Evolutionary conservation across 352 stramenopile genomes (phyloP), one percentile per base, ranked within the genome.

Genomic region (Elongisporangium senticosum): DNA sequence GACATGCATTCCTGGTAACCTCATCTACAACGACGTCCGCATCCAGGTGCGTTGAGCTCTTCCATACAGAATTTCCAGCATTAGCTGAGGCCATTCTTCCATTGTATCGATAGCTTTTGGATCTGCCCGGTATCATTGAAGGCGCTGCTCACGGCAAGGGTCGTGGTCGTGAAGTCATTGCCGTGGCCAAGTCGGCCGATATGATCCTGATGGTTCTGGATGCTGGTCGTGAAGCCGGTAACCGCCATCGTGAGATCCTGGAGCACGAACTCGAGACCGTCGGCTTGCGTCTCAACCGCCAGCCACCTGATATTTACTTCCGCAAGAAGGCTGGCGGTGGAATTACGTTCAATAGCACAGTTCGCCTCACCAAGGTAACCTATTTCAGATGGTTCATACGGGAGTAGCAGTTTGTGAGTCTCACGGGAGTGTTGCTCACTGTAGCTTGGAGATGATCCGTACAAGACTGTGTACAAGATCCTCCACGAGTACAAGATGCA

Each of bases 51-150:
- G 67, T 60, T 0, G 48, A 19, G 7, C 39, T n/a, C 19, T 28
- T 19, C 15, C 23, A 23, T 54, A 6, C 10, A 5, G 17, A 53
- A 43, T 39, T 1, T 5, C 4, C 2, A 6, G 2, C 49, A 24
- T 10, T 5, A 51, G 26, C 33, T n/a, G 19, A 51, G 43, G 5
- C 17, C 24, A 24, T 61, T 26, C 40, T 28, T 55, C 17, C 22
- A 15, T 55, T 28, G 47, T 1, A 19, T 37, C 14, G 1, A 10
- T 24, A 90, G 85, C 78, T 99, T 40, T 77, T 99, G 49, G 98
- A 99, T 97, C 78, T 99, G 53, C 98, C 98, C 2, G 98, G 98
- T 86, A 99, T 99, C 71, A 99, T 99, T 76, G 98, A 99, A 89
- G 98, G 98, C 40, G 98, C 98, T 40, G 96, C 98, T 1, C 92